Evolutionary conservation across 257 asterid genomes (phyloP), one percentile per base, ranked within the genome.

Genomic region (Paulownia fortunei): DNA sequence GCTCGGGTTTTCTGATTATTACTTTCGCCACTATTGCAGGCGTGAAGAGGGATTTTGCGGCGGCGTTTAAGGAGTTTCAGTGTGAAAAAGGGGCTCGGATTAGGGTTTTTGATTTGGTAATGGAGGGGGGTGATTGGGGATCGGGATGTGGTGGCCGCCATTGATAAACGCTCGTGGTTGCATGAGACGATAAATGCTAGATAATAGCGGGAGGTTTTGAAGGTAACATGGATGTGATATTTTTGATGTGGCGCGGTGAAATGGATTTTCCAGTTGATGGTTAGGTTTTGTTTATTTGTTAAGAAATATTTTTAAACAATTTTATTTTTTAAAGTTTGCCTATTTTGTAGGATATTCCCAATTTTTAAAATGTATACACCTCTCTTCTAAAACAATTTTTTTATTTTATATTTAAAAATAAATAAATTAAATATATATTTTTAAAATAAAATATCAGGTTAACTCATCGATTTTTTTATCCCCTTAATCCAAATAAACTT

Each of bases 61-160:
- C 86, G 87, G 11, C 86, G 88, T 79, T 51, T 65, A 21, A 82
- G 80, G 78, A 76, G 60, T 18, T 70, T 55, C 0, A 76, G 32
- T 44, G 83, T 44, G 83, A 72, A 36, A 63, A 76, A 73, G 26
- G 82, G 80, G 6, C 19, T 73, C 6, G 76, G 76, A 24, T 63
- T 74, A 34, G 87, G 81, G 87, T 76, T 80, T 55, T 70, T 56
- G 21, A 81, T 71, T 56, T 54, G 78, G 49, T 81, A 18, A 23
- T 76, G 30, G 32, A 65, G 79, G 51, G 79, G 79, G 12, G 63
- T 62, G 76, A 85, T 67, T 3, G 88, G 87, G 70, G 90, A 73
- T 66, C 87, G 80, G 16, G 86, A 39, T 23, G 84, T 34, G 54
- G 87, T 44, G 82, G 87, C 84, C 81, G 88, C 86, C 92, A 88